These are phyloP conservation scores for Fusarium redolens DNA, from an alignment of 2,329 filamentous ascomycete species.

Conservation along the genomic window DNA sequence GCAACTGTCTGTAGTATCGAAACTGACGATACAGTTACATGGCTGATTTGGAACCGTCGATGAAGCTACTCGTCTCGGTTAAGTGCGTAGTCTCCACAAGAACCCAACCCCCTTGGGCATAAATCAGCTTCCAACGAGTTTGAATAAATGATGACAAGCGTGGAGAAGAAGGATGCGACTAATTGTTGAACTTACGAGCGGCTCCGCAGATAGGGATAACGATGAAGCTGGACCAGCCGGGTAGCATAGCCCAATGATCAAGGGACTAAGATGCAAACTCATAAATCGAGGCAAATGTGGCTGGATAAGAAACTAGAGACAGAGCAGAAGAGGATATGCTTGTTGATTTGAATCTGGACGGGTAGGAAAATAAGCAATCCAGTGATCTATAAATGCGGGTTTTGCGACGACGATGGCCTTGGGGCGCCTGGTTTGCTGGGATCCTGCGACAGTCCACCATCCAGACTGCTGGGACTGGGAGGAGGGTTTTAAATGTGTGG, in stretches of 20 bases:
- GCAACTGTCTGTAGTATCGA: conserved; percentile 25
- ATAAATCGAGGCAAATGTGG: conserved; percentile 2
- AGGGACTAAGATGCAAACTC: conserved; percentile 3
- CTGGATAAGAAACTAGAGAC: conserved; percentile 6
- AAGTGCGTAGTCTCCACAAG: conserved; percentile 27
- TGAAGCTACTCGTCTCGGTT: conserved; percentile 18
- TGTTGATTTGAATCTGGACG: conserved; percentile 6
- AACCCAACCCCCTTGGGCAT: conserved; percentile 28
- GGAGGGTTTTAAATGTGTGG: conserved; percentile 44
- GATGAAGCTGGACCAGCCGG: neutral
- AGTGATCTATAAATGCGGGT: conserved; percentile 34
- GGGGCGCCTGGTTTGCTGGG: conserved; percentile 31
- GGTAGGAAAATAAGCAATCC: conserved; percentile 15
- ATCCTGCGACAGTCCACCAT: conserved; percentile 31
- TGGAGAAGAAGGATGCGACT: conserved; percentile 1
- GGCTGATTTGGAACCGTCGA: conserved; percentile 21
- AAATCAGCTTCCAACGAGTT: conserved; percentile 11
- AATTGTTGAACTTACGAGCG: neutral
- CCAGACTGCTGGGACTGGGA: conserved; percentile 38
- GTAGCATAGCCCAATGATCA: conserved; percentile 10
- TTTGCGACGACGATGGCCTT: conserved; percentile 33
- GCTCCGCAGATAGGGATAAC: conserved; percentile 1
- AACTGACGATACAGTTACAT: conserved; percentile 37
- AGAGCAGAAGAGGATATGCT: neutral
- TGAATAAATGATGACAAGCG: conserved; percentile 11